Evolutionary conservation across 202 grass and related monocot species (phyloP).

Genomic region (Saccharum hybrid): DNA sequence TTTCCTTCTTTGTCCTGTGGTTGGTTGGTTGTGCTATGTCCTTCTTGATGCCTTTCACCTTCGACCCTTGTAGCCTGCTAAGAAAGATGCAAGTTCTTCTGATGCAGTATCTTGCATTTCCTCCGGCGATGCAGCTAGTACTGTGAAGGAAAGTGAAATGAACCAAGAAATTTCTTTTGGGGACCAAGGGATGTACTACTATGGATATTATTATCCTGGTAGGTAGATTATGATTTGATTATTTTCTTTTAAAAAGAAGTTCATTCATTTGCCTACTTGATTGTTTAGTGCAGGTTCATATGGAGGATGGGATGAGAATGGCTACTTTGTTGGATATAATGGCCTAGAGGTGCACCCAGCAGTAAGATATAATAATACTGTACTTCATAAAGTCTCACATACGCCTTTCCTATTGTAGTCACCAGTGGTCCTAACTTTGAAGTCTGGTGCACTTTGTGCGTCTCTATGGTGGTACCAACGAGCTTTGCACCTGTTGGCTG

Average conservation of each 20-base stretch:
- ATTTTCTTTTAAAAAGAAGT: conserved; percentile 8
- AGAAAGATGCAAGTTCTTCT: conserved; percentile 67
- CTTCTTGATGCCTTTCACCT: conserved; percentile 46
- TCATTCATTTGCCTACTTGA: conserved; percentile 33
- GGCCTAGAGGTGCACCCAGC: conserved; percentile 62
- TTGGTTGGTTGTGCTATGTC: conserved; percentile 38
- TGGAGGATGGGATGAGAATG: conserved; percentile 73
- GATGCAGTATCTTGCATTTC: conserved; percentile 81
- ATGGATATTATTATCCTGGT: conserved; percentile 90
- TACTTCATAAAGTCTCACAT: conserved; percentile 46
- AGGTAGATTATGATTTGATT: conserved; percentile 28
- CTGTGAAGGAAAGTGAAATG: conserved; percentile 66
- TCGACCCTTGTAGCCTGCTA: conserved; percentile 53
- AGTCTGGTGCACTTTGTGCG: conserved; percentile 34
- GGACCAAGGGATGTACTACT: conserved; percentile 76
- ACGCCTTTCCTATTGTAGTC: conserved; percentile 41
- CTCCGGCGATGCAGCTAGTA: conserved; percentile 68
- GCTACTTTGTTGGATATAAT: conserved; percentile 61
- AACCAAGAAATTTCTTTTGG: conserved; percentile 57
- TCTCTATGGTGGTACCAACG: conserved; percentile 47
- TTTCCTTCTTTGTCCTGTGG: conserved; percentile 16
- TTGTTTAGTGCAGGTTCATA: conserved; percentile 48
- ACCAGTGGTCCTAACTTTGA: conserved; percentile 43
- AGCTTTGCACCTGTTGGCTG: conserved; percentile 48
- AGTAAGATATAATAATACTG: conserved; percentile 56